Base-by-base conservation (phyloP, 2,329 filamentous ascomycete species). In the Stemphylium lycopersici region DNA sequence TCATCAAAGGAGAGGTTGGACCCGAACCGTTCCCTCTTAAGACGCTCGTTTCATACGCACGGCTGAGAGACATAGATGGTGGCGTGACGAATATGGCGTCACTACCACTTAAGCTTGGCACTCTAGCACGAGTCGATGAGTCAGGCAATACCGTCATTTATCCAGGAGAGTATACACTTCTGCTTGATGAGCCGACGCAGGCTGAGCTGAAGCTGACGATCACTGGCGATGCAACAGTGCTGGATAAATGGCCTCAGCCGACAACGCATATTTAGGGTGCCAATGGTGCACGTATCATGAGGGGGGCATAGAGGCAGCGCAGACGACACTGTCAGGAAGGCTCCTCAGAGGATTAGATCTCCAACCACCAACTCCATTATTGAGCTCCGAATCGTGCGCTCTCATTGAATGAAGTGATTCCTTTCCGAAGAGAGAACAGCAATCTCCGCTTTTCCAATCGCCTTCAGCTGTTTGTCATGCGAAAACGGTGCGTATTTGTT, bases 21-120 rank as follows among this genome's bases (percentile, higher is more conserved):
- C 83, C 83, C 0, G 53, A 65, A 20, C 84, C 84, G 1, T 78
- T 79, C 44, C 84, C 83, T 0, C 76, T 76, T 38, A 85, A 85
- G 70, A 78, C 77, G 2, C 76, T 86, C 0, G 81, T 80, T 1
- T 76, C 78, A 2, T 86, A 85, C 61, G 66, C 71, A 1, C 74
- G 83, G n/a, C 59, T 83, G 3, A 70, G 70, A 47, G 64, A 70
- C 31, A 68, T 83, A 34, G 53, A 66, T 4, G 59, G 74, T 0
- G 77, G 75, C 0, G 48, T 65, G 13, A 69, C 67, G 0, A 48
- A 45, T 4, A 75, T 64, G 4, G 76, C 72, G 0, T 61, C 61
- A 0, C 63, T 85, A 4, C 67, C 74, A 5, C 58, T 83, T 22
- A 81, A 76, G 2, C 69, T 86, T 1, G 83, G 80, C 0, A 78